Percentiles rank a stretch among this genome's conserved stretches.
These are phyloP conservation scores for Ustulina deusta DNA, from an alignment of 2,329 filamentous ascomycete genomes.

Conservation along the genomic window DNA sequence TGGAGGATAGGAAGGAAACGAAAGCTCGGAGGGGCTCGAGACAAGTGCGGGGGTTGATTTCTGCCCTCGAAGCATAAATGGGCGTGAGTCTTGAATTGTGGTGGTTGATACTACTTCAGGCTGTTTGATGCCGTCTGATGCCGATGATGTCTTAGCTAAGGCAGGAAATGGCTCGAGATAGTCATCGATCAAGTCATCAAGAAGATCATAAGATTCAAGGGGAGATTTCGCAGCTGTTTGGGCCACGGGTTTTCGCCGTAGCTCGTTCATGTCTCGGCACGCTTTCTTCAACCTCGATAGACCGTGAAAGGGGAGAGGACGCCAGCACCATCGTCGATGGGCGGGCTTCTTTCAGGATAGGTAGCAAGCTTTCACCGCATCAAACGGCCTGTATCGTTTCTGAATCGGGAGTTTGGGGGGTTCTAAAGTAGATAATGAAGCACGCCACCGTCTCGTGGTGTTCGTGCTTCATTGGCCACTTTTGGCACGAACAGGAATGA, in stretches of 20 bases:
- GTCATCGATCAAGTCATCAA: conserved; percentile 44
- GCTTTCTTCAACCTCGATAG: conserved; percentile 13
- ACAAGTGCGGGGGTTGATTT: conserved; percentile 39
- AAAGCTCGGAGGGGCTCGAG: conserved; percentile 37
- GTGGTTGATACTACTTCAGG: conserved; percentile 7
- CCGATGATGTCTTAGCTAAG: conserved; percentile 27
- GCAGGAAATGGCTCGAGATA: conserved; percentile 42
- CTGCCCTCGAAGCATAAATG: conserved; percentile 30
- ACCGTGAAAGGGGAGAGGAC: neutral
- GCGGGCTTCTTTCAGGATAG: neutral
- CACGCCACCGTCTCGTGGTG: neutral
- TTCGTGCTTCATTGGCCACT: neutral
- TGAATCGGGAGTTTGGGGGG: neutral
- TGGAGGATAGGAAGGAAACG: conserved; percentile 26
- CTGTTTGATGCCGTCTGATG: conserved; percentile 24
- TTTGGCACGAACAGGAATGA: neutral
- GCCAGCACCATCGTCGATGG: neutral
- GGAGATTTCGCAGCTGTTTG: conserved; percentile 18
- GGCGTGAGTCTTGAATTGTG: conserved; percentile 18
- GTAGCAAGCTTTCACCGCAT: neutral
- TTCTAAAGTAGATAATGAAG: neutral
- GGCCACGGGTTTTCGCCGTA: conserved; percentile 44
- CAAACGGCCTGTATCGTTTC: neutral
- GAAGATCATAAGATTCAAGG: conserved; percentile 26
- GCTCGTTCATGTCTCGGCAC: conserved; percentile 28